Evolutionary conservation across 2,329 filamentous ascomycete species (phyloP).

Genomic region (Hymenoscyphus repandus): DNA sequence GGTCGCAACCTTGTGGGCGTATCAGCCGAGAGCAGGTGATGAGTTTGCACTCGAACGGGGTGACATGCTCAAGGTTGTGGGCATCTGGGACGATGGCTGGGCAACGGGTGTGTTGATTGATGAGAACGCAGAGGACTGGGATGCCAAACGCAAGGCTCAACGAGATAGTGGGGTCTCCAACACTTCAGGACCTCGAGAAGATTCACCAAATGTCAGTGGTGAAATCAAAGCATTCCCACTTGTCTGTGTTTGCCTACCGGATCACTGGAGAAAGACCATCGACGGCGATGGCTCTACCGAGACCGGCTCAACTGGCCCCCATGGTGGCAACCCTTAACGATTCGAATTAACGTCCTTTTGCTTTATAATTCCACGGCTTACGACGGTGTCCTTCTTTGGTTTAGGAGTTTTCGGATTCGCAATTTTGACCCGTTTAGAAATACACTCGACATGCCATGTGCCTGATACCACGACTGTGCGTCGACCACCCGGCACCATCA

Average conservation of each 20-base stretch:
- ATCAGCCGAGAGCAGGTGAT: constrained; percentile 87
- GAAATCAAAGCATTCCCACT: constrained; percentile 98
- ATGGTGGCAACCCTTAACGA: constrained; percentile 13
- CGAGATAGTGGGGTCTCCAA: constrained; percentile 92
- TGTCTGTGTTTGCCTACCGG: constrained; percentile 90
- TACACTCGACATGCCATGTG: not conserved
- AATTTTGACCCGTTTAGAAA: not conserved
- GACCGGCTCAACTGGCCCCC: constrained; percentile 44
- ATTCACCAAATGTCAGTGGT: constrained; percentile 63
- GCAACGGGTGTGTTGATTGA: constrained; percentile 83
- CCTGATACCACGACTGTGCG: not conserved
- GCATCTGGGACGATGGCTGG: constrained; percentile 99
- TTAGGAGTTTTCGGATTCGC: constrained; percentile 24
- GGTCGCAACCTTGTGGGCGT: constrained; percentile 91
- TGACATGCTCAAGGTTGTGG: constrained; percentile 96
- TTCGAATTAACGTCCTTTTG: constrained; percentile 9
- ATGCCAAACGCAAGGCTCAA: constrained; percentile 67
- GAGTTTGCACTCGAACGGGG: constrained; percentile 91
- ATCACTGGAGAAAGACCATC: constrained; percentile 96
- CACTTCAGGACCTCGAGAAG: constrained; percentile 57
- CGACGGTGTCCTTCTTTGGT: constrained; percentile 26
- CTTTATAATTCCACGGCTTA: constrained; percentile 25
- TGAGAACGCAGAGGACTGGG: constrained; percentile 85
- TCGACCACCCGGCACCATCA: too few relatives aligned
- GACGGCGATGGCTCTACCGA: constrained; percentile 77